Conservation (phyloP, 208 protist genomes). For the Leishmania amazonensis region DNA sequence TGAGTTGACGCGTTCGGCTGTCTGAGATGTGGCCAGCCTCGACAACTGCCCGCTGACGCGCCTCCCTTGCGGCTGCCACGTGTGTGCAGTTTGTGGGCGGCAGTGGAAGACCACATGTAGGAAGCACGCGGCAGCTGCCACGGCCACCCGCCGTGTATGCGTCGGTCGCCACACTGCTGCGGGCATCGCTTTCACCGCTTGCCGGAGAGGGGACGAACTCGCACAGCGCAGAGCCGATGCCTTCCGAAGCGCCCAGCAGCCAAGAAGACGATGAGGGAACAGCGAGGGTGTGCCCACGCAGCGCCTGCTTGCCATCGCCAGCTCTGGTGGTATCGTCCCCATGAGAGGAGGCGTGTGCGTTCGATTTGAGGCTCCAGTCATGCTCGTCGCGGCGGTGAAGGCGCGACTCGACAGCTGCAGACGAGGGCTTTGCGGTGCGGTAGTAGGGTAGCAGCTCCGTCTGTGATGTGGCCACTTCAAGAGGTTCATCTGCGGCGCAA, state of each 20-base stretch:
- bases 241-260: neutral
- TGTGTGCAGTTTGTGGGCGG: slow-evolving; percentile 22
- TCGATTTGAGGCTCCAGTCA: neutral
- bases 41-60: neutral
- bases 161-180: neutral
- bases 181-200: neutral
- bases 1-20: neutral
- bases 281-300: neutral
- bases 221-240: neutral
- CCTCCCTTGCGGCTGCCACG: slow-evolving; percentile 7
- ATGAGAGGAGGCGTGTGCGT: neutral
- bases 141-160: neutral
- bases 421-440: slow-evolving; percentile 1
- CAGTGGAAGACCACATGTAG: slow-evolving; percentile 9
- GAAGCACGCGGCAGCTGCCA: neutral
- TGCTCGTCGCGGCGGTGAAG: neutral
- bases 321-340: neutral
- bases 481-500: neutral
- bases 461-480: slow-evolving; percentile 2
- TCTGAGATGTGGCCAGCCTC: neutral
- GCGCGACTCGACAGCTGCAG: neutral
- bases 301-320: neutral
- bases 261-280: neutral
- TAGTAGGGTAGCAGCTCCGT: slow-evolving; percentile 8
- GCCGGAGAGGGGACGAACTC: too few species aligned